Evolutionary conservation across 306 rosid species (phyloP), one percentile per base, ranked within the genome.

Genomic region (Corylus americana): DNA sequence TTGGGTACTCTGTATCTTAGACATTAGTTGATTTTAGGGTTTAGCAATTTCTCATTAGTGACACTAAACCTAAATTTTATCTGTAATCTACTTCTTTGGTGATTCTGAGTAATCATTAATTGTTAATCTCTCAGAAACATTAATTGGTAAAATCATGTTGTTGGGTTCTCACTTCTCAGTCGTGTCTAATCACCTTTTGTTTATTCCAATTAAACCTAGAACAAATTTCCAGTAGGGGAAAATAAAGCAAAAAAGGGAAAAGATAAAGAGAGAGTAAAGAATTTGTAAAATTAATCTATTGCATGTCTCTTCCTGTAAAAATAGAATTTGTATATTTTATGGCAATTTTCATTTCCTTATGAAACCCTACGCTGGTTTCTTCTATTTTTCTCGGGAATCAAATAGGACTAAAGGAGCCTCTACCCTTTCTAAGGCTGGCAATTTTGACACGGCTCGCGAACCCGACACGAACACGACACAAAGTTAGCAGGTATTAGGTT

Each of bases 191-290:
- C 25, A 39, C 45, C 27, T 7, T 16, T 68, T 55, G 3, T 10
- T 49, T 57, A 20, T 10, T 29, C 35, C 61, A 20, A 68, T 22
- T 22, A 22, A 22, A 50, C 61, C 64, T 68, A 39, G 78, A 51
- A 51, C 62, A 42, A 71, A 54, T 47, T 76, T 77, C 68, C 51
- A 45, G 59, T 8, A 44, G 35, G 61, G 31, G 61, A 74, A 73
- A 4, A 39, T 14, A 42, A 74, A 61, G 51, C 44, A 66, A 16
- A 55, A 68, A 47, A 75, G 77, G 11, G 58, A 14, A 20, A 73
- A 57, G 69, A 74, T 48, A 27, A 58, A 4, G 11, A 70, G 18
- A 27, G 14, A 25, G 5, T 22, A 22, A 0, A 22, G 25, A 22
- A 22, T 22, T 22, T 22, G 25, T 22, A 22, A 22, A 22, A 22